Conservation (phyloP, 2,329 filamentous ascomycete genomes). For the Hypoxylon sp. region DNA sequence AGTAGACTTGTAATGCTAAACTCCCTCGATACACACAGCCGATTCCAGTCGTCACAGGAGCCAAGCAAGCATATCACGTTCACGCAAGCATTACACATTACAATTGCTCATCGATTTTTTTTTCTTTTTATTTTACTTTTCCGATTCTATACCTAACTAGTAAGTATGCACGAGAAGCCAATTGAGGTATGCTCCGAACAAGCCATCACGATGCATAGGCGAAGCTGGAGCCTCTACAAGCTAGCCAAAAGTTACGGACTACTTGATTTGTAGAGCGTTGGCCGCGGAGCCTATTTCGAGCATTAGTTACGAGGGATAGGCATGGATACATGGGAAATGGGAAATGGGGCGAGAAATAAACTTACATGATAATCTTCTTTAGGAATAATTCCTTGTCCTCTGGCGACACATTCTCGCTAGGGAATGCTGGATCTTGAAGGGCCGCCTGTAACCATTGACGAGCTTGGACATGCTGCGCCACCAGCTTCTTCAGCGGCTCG, state of each 20-base stretch:
- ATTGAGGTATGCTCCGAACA: background rate
- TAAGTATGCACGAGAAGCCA: background rate
- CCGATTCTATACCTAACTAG: background rate
- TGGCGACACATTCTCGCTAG: constrained; percentile 69
- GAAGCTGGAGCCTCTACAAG: constrained; percentile 73
- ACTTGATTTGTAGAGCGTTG: constrained; percentile 75
- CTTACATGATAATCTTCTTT: constrained; percentile 75
- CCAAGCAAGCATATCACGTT: background rate
- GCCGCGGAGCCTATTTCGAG: constrained; percentile 69
- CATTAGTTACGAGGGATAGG: constrained; percentile 10
- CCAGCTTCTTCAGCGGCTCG: constrained; percentile 79
- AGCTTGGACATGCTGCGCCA: constrained; percentile 68
- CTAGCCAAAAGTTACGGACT: constrained; percentile 81
- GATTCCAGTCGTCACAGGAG: background rate
- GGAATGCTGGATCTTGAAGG: constrained; percentile 69
- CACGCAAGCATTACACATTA: background rate
- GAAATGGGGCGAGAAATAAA: constrained; percentile 29
- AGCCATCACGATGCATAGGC: constrained; percentile 68
- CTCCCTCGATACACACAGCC: background rate
- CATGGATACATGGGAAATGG: background rate
- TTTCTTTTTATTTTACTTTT: background rate
- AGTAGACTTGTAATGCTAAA: constrained; percentile 1
- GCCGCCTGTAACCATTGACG: constrained; percentile 75
- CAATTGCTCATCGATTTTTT: background rate
- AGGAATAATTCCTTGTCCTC: constrained; percentile 75